Percentiles rank a stretch among this genome's conserved stretches.
Conservation (phyloP, 2,329 filamentous ascomycete species). For the Diaporthe sp. region DNA sequence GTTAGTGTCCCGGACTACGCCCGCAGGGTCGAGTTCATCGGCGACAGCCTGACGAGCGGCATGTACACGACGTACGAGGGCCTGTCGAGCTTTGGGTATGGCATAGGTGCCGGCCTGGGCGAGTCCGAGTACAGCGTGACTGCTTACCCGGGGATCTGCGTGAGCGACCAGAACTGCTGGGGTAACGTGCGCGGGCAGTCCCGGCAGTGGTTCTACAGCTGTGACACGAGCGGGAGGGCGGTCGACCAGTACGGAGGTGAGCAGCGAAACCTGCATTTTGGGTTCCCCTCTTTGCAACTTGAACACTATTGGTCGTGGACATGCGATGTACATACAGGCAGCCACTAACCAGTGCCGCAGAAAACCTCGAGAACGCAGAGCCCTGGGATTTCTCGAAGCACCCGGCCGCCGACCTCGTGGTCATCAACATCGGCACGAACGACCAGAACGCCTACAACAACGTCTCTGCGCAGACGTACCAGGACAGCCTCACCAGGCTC, state of each 20-base stretch:
- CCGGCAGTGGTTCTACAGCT: slow-evolving; percentile 71
- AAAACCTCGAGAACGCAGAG: slow-evolving; percentile 55
- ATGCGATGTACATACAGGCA: not conserved
- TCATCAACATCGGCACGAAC: slow-evolving; percentile 64
- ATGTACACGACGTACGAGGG: slow-evolving; percentile 72
- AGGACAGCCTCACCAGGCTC: slow-evolving; percentile 59
- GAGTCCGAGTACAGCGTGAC: slow-evolving; percentile 71
- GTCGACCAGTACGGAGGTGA: slow-evolving; percentile 58
- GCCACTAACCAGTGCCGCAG: slow-evolving; percentile 7
- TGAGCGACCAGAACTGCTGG: slow-evolving; percentile 69
- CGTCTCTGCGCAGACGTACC: slow-evolving; percentile 55
- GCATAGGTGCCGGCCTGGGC: slow-evolving; percentile 68
- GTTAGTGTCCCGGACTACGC: slow-evolving; percentile 56
- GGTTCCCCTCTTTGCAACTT: not conserved
- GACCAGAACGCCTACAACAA: slow-evolving; percentile 53
- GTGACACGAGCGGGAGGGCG: slow-evolving; percentile 65
- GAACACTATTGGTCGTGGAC: no score
- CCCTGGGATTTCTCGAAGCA: slow-evolving; percentile 60
- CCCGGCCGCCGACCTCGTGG: slow-evolving; percentile 58
- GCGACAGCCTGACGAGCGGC: slow-evolving; percentile 66
- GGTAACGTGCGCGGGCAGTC: slow-evolving; percentile 63
- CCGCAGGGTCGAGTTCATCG: slow-evolving; percentile 59
- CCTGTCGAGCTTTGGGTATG: slow-evolving; percentile 69
- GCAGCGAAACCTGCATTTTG: slow-evolving; percentile 42
- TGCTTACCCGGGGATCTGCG: slow-evolving; percentile 71